phyloP scores from a whole-genome alignment of 495 filamentous ascomycete species.

The Talaromyces adpressus region DNA sequence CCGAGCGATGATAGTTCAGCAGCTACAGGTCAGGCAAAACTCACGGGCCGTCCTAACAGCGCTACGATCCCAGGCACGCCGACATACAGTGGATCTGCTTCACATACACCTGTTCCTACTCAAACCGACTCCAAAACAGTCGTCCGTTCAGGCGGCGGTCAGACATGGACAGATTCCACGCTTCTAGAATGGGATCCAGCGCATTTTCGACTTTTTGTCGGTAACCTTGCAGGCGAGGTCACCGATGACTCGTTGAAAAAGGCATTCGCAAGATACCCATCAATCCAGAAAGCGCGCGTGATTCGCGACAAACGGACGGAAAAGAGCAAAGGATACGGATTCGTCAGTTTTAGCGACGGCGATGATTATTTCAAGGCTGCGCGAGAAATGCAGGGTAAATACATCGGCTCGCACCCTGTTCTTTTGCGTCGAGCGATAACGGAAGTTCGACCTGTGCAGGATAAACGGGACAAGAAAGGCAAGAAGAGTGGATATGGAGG shows the following conservation, averaged over 20 bases:
- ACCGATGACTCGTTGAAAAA: conserved; percentile 94
- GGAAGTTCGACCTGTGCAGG: conserved; percentile 66
- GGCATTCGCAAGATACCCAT: conserved; percentile 82
- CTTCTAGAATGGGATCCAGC: conserved; percentile 94
- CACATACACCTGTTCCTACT: conserved; percentile 33
- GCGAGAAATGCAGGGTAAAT: conserved; percentile 98
- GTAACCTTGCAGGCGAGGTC: conserved; percentile 96
- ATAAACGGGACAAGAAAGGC: conserved; percentile 39
- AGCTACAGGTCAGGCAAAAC: conserved; percentile 20
- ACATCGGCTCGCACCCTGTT: conserved; percentile 94
- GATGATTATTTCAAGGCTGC: conserved; percentile 94
- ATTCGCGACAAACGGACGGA: conserved; percentile 91
- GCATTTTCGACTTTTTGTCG: conserved; percentile 91
- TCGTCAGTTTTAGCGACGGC: conserved; percentile 89
- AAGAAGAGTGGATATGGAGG: conserved; percentile 29
- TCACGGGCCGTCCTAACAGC: conserved; percentile 19
- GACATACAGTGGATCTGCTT: conserved; percentile 26
- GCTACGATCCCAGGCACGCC: conserved; percentile 40
- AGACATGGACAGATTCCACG: conserved; percentile 78
- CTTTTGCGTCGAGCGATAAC: conserved; percentile 80
- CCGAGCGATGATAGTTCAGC: conserved; percentile 25
- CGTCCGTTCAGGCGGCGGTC: conserved; percentile 76
- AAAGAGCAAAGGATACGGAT: conserved; percentile 93
- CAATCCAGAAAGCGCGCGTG: conserved; percentile 88
- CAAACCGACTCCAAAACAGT: conserved; percentile 61